Conservation (phyloP, 2,329 filamentous ascomycete species). For the Exophiala aquamarina region DNA sequence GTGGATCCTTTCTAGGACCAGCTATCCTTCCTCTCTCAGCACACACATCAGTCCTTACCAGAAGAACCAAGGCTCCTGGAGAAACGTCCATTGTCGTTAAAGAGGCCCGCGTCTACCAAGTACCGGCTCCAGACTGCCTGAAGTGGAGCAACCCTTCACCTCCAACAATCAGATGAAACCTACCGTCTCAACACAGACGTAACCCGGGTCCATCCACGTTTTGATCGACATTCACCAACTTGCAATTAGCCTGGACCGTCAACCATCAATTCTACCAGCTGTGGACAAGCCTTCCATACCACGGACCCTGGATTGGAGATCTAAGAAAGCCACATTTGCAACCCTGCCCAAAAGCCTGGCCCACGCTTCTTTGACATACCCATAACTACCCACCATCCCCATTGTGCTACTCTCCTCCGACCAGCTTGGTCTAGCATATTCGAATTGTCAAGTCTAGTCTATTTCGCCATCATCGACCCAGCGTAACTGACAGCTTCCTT, state of each 20-base stretch:
- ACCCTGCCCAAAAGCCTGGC: slow-evolving; percentile 20
- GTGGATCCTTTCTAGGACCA: no score
- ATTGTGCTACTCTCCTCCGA: slow-evolving; percentile 12
- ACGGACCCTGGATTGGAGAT: slow-evolving; percentile 17
- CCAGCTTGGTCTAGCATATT: slow-evolving; percentile 7
- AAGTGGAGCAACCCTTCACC: no score
- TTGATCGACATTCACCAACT: slow-evolving; percentile 9
- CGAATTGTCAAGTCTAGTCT: slow-evolving; percentile 6
- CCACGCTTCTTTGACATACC: slow-evolving; percentile 17
- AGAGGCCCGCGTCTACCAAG: no score
- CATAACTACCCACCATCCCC: slow-evolving; percentile 20
- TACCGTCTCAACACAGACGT: slow-evolving; percentile 7
- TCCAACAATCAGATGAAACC: background rate
- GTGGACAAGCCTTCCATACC: background rate
- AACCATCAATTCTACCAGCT: slow-evolving; percentile 6
- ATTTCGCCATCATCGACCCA: slow-evolving; percentile 5
- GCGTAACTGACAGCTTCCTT: slow-evolving; percentile 19
- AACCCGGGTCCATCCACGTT: slow-evolving; percentile 6
- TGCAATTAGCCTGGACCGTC: slow-evolving; percentile 5
- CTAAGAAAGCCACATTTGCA: slow-evolving; percentile 20
- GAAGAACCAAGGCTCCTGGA: no score
- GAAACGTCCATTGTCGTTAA: no score
- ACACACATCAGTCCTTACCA: no score
- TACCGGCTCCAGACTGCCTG: no score
- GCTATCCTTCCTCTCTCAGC: no score